phyloP scores from a whole-genome alignment of 2,329 filamentous ascomycete genomes.

The Penicillium sp. region DNA sequence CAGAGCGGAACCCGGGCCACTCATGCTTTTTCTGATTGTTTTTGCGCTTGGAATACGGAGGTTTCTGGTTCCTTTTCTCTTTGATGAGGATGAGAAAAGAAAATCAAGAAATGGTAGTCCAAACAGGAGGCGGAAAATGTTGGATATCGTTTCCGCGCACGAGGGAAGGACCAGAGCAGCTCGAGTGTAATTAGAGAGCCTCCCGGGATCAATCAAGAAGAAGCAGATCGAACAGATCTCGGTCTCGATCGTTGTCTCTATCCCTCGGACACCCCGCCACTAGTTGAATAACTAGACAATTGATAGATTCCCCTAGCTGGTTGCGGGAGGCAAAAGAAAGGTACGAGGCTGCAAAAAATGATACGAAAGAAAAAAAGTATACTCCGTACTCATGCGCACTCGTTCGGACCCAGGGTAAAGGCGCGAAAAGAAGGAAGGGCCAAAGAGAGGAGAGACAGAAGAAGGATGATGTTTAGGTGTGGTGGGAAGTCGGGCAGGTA shows the following conservation, averaged over 20 bases:
- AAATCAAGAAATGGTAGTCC: background rate
- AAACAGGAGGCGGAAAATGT: background rate
- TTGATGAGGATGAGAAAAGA: background rate
- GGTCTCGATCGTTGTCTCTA: constrained; percentile 1
- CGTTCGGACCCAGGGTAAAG: background rate
- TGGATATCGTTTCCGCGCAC: background rate
- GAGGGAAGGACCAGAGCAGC: background rate
- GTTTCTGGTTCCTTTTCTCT: background rate
- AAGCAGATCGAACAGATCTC: background rate
- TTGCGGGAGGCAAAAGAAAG: constrained; percentile 5
- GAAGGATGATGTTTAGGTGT: constrained; percentile 6
- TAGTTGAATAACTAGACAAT: constrained; percentile 22
- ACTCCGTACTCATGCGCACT: background rate
- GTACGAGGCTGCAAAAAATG: constrained; percentile 15
- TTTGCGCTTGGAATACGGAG: background rate
- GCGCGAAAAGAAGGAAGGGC: constrained; percentile 1
- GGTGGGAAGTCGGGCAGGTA: constrained; percentile 23
- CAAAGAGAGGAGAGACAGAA: constrained; percentile 1
- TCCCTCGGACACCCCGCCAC: constrained; percentile 16
- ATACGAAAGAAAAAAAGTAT: background rate
- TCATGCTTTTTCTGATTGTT: constrained; percentile 21
- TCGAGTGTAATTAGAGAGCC: constrained; percentile 12
- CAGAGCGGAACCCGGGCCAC: constrained; percentile 17
- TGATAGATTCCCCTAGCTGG: constrained; percentile 6
- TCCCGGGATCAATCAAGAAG: constrained; percentile 17